phyloP scores from a whole-genome alignment of 805 yeast species.

The Sugiyamaella lignohabitans region DNA sequence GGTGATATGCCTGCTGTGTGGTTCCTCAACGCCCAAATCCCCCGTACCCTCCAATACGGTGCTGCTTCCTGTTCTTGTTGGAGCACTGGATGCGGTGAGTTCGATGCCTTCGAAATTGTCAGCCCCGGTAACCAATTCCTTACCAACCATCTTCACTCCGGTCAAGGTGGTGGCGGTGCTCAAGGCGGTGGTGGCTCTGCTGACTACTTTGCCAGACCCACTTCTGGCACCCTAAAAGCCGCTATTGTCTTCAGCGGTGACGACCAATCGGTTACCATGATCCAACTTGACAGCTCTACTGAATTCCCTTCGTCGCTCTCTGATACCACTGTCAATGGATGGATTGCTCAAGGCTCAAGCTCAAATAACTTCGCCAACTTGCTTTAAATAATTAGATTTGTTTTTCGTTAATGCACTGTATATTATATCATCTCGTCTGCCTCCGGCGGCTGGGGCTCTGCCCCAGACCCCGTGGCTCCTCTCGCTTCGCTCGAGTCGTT shows the following conservation, averaged over 20 bases:
- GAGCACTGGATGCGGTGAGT: constrained; percentile 96
- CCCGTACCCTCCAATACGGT: constrained; percentile 96
- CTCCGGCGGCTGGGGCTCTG: no score
- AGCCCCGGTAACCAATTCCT: constrained; percentile 67
- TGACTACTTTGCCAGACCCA: constrained; percentile 87
- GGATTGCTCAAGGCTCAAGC: constrained; percentile 10
- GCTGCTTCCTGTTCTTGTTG: constrained; percentile 84
- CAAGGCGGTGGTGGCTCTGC: constrained; percentile 71
- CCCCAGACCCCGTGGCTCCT: no score
- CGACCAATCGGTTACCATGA: constrained; percentile 17
- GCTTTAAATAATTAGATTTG: background rate
- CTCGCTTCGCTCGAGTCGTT: no score
- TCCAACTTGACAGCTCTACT: constrained; percentile 16
- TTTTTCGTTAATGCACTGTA: no score
- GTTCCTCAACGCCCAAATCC: constrained; percentile 91
- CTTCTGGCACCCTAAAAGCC: constrained; percentile 69
- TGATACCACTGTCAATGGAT: constrained; percentile 15
- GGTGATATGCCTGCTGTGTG: constrained; percentile 97
- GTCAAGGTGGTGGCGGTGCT: constrained; percentile 54
- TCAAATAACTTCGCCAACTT: constrained; percentile 4
- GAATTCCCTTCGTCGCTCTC: constrained; percentile 9
- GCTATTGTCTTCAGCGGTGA: constrained; percentile 68
- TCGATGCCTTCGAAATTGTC: constrained; percentile 88
- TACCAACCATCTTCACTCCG: constrained; percentile 65
- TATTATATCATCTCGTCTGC: no score